Evolutionary conservation across 495 filamentous ascomycete species (phyloP), one percentile per base, ranked within the genome.

Genomic region (Geopyxis carbonaria): DNA sequence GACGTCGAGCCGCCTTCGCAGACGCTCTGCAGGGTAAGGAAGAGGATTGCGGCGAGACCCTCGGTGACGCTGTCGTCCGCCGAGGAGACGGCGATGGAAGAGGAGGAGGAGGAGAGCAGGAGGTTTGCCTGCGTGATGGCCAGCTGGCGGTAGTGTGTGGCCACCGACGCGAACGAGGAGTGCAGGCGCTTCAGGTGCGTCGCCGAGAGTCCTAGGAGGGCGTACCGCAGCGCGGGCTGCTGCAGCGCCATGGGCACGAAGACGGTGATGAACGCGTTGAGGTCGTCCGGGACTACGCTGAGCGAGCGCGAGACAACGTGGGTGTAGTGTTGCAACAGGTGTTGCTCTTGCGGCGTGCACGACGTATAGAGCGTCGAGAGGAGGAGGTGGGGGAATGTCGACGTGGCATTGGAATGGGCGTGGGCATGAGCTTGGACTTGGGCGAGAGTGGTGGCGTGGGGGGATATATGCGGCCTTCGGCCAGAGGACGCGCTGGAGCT

Each of bases 321-420:
- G 9, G 37, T 30, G 24, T 40, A 40, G 37, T 40, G 37, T 30
- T 40, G 37, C 10, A 40, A 25, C 5, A 40, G 37, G 24, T 40
- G 37, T 20, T 28, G 8, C 24, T 40, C 37, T 28, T 40, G 22
- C n/a, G 37, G 18, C 13, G 37, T 40, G 37, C 37, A 29, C 11
- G 13, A 22, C 13, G 11, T 18, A 25, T 40, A 40, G 2, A 8
- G 9, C n/a, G 27, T n/a, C n/a, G n/a, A n/a, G n/a, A n/a, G n/a
- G n/a, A n/a, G 15, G 27, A n/a, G 27, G 15, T 2, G 15, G 5
- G 11, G 27, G 27, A 30, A 30, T 11, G 5, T 30, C 15, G 11
- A 1, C 11, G 27, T 30, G 11, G 11, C 27, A n/a, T 30, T 15
- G 11, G 27, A n/a, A 30, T 30, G 2, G 27, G 11, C 11, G 27